A percentile compares a stretch with the other conserved stretches of the same genome.
These are phyloP conservation scores for Mortierella antarctica DNA, from an alignment of 192 early-diverging fungal genomes.

Conservation along the genomic window DNA sequence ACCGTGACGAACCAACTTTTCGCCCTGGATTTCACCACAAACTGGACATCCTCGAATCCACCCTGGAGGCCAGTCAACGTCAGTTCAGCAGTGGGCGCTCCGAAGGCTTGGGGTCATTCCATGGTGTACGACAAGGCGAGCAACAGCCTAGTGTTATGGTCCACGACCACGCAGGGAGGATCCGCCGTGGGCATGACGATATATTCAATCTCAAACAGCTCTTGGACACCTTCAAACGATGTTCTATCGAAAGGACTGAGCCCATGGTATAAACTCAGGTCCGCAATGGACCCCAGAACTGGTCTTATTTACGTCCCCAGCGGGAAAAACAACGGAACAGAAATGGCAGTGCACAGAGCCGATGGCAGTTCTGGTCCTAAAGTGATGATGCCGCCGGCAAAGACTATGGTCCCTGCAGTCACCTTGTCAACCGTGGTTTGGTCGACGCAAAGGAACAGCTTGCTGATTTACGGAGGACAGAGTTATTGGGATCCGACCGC, in stretches of 20 bases:
- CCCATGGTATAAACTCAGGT: background rate
- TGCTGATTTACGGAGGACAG: conserved; percentile 6
- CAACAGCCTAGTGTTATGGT: background rate
- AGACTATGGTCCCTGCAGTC: background rate
- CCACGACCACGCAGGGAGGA: background rate
- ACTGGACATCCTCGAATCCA: background rate
- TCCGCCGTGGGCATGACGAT: too few relatives aligned
- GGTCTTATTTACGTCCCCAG: background rate
- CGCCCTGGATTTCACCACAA: background rate
- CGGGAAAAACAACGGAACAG: background rate
- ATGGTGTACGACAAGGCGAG: background rate
- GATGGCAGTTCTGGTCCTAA: too few relatives aligned
- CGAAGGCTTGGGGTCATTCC: background rate
- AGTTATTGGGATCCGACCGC: background rate
- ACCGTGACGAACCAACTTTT: background rate
- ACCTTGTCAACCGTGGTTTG: background rate
- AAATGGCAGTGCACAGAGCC: background rate
- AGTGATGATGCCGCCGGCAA: background rate
- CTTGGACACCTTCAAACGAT: background rate
- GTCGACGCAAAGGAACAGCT: conserved; percentile 1
- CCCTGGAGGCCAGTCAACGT: background rate
- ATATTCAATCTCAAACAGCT: background rate
- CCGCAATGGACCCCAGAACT: background rate
- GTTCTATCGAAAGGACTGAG: too few relatives aligned
- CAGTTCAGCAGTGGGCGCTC: background rate